Percentiles rank a stretch among this genome's conserved stretches.
Evolutionary conservation across 2,329 filamentous ascomycete species (phyloP).

Genomic region (Diaporthe australafricana): DNA sequence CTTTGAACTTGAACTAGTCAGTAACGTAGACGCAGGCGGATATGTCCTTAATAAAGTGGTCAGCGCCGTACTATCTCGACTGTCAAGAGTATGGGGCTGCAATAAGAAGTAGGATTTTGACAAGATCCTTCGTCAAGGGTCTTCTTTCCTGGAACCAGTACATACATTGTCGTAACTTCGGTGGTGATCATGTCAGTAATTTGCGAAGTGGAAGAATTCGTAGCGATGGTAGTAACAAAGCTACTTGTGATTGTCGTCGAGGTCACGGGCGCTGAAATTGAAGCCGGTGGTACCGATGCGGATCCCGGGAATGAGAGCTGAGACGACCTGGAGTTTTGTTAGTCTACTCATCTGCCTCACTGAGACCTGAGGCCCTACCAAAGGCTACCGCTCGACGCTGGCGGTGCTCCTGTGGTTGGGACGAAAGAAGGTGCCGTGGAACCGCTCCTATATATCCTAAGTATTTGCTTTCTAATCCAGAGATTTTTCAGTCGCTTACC

Average conservation of each 20-base stretch:
- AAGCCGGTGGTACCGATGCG: background rate
- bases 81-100: too few species aligned
- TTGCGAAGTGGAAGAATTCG: constrained; percentile 36
- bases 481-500: background rate
- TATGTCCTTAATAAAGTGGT: background rate
- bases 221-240: constrained; percentile 33
- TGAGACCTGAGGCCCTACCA: background rate
- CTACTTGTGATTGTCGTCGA: constrained; percentile 35
- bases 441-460: background rate
- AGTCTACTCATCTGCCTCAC: background rate
- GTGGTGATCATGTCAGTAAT: constrained; percentile 34
- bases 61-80: background rate
- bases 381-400: constrained; percentile 8
- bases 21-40: constrained; percentile 12
- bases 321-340: background rate
- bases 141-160: background rate
- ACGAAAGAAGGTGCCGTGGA: background rate
- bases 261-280: background rate
- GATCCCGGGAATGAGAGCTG: background rate
- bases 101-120: background rate
- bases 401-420: background rate
- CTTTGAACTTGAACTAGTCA: background rate
- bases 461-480: background rate
- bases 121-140: background rate
- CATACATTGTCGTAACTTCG: constrained; percentile 26